Conservation (phyloP, 768 basidiomycete genomes). For the Tricholoma furcatifolium region DNA sequence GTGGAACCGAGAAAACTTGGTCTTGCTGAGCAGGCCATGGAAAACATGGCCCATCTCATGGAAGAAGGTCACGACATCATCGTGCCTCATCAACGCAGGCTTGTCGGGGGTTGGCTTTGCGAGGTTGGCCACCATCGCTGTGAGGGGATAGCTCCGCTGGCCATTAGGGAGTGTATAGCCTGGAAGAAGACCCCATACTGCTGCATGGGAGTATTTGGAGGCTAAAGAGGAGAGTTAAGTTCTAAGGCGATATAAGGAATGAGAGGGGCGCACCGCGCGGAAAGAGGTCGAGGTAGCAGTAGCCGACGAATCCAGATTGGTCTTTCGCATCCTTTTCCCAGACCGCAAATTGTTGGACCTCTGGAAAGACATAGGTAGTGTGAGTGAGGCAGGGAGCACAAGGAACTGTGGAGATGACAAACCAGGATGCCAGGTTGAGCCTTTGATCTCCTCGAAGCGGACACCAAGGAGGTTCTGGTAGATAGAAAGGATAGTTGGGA, state of each 20-base stretch:
- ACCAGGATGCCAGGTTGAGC: constrained; percentile 82
- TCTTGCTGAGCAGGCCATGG: constrained; percentile 67
- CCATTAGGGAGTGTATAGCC: constrained; percentile 61
- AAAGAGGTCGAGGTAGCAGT: constrained; percentile 87
- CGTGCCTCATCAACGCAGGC: constrained; percentile 84
- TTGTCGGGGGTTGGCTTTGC: constrained; percentile 81
- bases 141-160: constrained; percentile 66
- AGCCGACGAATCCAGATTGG: constrained; percentile 73
- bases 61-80: constrained; percentile 89
- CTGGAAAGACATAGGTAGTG: constrained; percentile 29
- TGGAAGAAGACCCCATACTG: constrained; percentile 75
- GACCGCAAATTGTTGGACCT: constrained; percentile 82
- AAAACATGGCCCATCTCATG: constrained; percentile 86
- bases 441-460: constrained; percentile 61
- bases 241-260: constrained; percentile 1
- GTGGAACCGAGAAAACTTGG: constrained; percentile 76
- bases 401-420: constrained; percentile 7
- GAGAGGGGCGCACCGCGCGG: constrained; percentile 56
- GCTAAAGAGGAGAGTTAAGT: constrained; percentile 33
- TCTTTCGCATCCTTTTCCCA: constrained; percentile 80
- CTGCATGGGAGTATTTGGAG: constrained; percentile 83
- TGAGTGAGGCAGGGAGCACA: background rate
- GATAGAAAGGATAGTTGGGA: constrained; percentile 78
- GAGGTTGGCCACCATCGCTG: constrained; percentile 89
- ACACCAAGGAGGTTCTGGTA: constrained; percentile 84